Evolutionary conservation across 1,139 yeast genomes (phyloP), one percentile per base, ranked within the genome.

Genomic region (Eremothecium gossypii): DNA sequence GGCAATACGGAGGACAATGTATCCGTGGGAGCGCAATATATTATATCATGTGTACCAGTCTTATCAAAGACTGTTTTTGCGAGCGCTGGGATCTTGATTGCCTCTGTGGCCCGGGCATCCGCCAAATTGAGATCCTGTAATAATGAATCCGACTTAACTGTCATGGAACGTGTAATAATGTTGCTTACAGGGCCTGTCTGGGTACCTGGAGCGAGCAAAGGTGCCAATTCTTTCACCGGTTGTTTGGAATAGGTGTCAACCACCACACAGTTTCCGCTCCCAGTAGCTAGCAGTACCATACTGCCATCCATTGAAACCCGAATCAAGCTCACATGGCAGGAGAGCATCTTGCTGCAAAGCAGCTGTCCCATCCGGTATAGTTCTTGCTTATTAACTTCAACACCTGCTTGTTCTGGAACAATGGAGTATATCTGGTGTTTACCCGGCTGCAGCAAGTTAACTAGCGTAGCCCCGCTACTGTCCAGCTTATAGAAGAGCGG

Each of bases 191-290:
- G 42, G 10, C 61, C 64, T 20, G 47, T 40, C n/a, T 34, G 27
- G 44, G 63, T 35, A 49, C 53, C 41, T 28, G 51, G 54, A n/a
- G 56, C 48, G 1, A 58, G 55, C 41, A 80, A 68, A 20, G 78
- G 75, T 43, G 79, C 77, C 49, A 83, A 69, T 23, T 78, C 74
- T 54, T 79, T 78, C 23, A 79, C 67, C 14, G 83, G 79, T 65
- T 91, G 97, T 54, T 77, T 76, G 1, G 96, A 81, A 6, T 77
- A 76, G 7, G 83, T 69, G 59, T 89, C 96, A 54, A 83, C 73
- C 0, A 81, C 73, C 41, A 74, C 73, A 1, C 85, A 76, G 31
- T 75, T 69, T 1, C 97, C 97, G 13, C 58, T 58, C 0, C 70
- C 63, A 57, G 85, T 95, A 17, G 96, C 97, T 8, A 89, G 76